These are phyloP conservation scores for Sedum album DNA, from an alignment of 164 flowering plant genomes.

Conservation along the genomic window DNA sequence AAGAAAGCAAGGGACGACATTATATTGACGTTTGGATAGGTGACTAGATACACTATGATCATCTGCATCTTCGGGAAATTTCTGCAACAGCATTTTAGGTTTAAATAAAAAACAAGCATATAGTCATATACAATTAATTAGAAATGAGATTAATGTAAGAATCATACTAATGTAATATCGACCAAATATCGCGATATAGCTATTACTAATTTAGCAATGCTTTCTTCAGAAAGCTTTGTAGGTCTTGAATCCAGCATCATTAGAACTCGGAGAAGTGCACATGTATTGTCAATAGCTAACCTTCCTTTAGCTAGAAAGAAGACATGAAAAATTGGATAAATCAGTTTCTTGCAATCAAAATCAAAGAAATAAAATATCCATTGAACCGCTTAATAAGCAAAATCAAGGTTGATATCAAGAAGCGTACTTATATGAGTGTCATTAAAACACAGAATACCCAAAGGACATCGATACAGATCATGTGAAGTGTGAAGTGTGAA, in stretches of 20 bases:
- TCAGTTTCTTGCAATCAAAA: background rate
- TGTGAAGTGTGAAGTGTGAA: background rate
- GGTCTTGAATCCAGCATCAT: slow-evolving; percentile 2
- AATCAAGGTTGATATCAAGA: background rate
- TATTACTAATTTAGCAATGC: background rate
- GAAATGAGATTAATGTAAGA: background rate
- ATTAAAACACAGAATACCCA: background rate
- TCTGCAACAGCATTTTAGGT: background rate
- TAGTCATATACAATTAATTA: background rate
- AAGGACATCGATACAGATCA: no score
- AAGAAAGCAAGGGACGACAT: slow-evolving; percentile 14
- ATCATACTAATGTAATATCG: background rate
- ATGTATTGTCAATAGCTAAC: background rate
- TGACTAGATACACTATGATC: background rate
- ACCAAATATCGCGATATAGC: background rate
- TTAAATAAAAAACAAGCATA: background rate
- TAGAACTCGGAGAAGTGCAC: slow-evolving; percentile 5
- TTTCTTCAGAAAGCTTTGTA: slow-evolving; percentile 5
- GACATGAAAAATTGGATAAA: background rate
- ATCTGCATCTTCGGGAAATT: background rate
- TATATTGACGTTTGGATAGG: background rate
- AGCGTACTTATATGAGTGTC: background rate
- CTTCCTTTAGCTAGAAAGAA: background rate
- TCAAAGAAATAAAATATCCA: background rate
- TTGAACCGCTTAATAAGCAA: background rate